A percentile compares a stretch with the other conserved stretches of the same genome.
phyloP scores from a whole-genome alignment of 371 early-diverging fungal genomes.

The Parasitella parasitica region DNA sequence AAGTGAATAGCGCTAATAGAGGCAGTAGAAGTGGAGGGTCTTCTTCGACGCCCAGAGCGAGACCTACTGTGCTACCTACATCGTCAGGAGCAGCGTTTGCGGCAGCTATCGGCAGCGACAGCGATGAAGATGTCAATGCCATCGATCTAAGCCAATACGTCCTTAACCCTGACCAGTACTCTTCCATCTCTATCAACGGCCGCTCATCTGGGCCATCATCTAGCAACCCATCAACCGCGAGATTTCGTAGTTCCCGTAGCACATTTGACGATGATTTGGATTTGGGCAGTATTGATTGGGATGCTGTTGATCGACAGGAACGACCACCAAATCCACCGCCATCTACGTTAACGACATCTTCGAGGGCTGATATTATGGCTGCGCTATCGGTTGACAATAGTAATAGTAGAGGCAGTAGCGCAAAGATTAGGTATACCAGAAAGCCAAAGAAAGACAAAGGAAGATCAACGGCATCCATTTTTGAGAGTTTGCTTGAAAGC shows the following conservation, averaged over 20 bases:
- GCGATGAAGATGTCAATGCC: not conserved
- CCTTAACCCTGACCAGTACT: conserved; percentile 4
- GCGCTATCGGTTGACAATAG: not conserved
- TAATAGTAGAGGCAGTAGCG: not conserved
- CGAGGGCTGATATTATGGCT: not conserved
- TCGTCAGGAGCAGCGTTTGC: conserved; percentile 4
- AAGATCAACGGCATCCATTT: not conserved
- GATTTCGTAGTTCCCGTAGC: not conserved
- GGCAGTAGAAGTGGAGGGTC: not conserved
- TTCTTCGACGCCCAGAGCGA: not conserved
- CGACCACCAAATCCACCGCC: not conserved
- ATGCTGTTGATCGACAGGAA: not conserved
- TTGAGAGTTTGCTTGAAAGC: not conserved
- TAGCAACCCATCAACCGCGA: not conserved
- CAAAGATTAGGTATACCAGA: not conserved
- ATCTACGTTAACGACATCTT: not conserved
- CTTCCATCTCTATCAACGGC: conserved; percentile 6
- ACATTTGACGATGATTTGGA: not conserved
- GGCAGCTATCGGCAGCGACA: not conserved
- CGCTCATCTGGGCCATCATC: not conserved
- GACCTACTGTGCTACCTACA: not conserved
- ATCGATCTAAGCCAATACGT: conserved; percentile 19
- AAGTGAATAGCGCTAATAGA: not conserved
- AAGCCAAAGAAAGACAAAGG: not conserved
- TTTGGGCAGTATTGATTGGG: not conserved